Evolutionary conservation across 2,329 filamentous ascomycete species (phyloP).

Genomic region (Microdochium nivale): DNA sequence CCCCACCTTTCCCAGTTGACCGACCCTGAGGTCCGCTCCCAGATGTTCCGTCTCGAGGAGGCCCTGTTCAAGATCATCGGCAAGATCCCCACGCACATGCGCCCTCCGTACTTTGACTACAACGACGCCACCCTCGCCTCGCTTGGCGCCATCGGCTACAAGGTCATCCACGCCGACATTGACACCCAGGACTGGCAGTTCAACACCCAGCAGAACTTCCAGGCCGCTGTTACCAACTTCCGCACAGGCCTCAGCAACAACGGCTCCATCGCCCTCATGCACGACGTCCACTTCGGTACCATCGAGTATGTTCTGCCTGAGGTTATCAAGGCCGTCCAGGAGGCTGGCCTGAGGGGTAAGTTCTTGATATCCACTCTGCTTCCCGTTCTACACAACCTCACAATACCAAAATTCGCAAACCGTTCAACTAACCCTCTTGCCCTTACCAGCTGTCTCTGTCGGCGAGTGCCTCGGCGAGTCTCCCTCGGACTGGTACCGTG

Average conservation of each 20-base stretch:
- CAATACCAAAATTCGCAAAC: too few relatives aligned
- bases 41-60: conserved; percentile 36
- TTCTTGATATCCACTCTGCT: too few relatives aligned
- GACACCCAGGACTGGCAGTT: conserved; percentile 37
- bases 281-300: conserved; percentile 28
- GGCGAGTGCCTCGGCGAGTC: conserved; percentile 51
- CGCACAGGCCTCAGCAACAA: conserved; percentile 32
- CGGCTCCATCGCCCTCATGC: conserved; percentile 36
- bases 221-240: conserved; percentile 29
- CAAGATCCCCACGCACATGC: conserved; percentile 35
- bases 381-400: too few relatives aligned
- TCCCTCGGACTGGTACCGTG: conserved; percentile 42
- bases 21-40: conserved; percentile 20
- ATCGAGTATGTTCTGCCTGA: conserved; percentile 22
- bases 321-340: conserved; percentile 31
- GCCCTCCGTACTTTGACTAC: conserved; percentile 25
- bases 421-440: too few relatives aligned
- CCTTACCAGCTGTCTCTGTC: conserved; percentile 37
- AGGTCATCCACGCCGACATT: conserved; percentile 34
- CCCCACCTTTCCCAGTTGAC: conserved; percentile 27
- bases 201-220: conserved; percentile 25
- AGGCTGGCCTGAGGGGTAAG: conserved; percentile 24
- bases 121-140: conserved; percentile 11
- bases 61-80: conserved; percentile 31
- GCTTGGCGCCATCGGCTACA: conserved; percentile 21